Percentiles rank a stretch among this genome's conserved stretches.
These are phyloP conservation scores for Tuber borchii DNA, from an alignment of 495 filamentous ascomycete genomes.

Conservation along the genomic window DNA sequence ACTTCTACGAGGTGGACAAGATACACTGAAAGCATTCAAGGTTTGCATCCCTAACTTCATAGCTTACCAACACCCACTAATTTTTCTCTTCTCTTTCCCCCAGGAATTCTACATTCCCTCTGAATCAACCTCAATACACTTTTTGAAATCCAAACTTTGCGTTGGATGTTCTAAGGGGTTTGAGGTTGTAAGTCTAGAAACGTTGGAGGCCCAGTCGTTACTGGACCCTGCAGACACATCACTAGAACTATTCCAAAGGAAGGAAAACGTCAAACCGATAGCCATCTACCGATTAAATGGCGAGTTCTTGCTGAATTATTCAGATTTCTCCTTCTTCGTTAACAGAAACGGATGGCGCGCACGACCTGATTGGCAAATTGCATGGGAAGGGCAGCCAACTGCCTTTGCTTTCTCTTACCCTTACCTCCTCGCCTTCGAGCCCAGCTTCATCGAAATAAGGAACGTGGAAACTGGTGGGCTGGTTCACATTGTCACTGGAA, in stretches of 20 bases:
- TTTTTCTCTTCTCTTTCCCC: slow-evolving; percentile 13
- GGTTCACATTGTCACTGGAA: slow-evolving; percentile 89
- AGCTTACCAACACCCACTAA: background rate
- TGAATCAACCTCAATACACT: slow-evolving; percentile 93
- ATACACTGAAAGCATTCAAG: slow-evolving; percentile 92
- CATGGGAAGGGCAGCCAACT: slow-evolving; percentile 90
- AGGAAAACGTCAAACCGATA: slow-evolving; percentile 83
- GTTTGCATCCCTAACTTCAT: slow-evolving; percentile 43
- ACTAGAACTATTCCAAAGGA: slow-evolving; percentile 87
- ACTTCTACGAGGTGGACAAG: slow-evolving; percentile 89
- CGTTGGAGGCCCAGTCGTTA: slow-evolving; percentile 91
- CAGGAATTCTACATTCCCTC: slow-evolving; percentile 96
- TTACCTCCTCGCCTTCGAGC: slow-evolving; percentile 95
- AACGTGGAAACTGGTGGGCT: slow-evolving; percentile 84
- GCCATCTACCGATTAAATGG: slow-evolving; percentile 94
- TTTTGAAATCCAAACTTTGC: slow-evolving; percentile 91
- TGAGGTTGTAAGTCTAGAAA: slow-evolving; percentile 94
- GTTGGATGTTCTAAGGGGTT: slow-evolving; percentile 93
- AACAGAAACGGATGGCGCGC: slow-evolving; percentile 98
- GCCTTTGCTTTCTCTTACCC: slow-evolving; percentile 88
- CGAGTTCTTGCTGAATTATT: slow-evolving; percentile 96
- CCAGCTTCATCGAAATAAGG: slow-evolving; percentile 96
- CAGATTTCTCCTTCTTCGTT: slow-evolving; percentile 97
- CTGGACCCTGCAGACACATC: slow-evolving; percentile 98
- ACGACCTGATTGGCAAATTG: slow-evolving; percentile 89